Evolutionary conservation across 768 basidiomycete genomes (phyloP), one percentile per base, ranked within the genome.

Genomic region (Pulveroboletus frians): DNA sequence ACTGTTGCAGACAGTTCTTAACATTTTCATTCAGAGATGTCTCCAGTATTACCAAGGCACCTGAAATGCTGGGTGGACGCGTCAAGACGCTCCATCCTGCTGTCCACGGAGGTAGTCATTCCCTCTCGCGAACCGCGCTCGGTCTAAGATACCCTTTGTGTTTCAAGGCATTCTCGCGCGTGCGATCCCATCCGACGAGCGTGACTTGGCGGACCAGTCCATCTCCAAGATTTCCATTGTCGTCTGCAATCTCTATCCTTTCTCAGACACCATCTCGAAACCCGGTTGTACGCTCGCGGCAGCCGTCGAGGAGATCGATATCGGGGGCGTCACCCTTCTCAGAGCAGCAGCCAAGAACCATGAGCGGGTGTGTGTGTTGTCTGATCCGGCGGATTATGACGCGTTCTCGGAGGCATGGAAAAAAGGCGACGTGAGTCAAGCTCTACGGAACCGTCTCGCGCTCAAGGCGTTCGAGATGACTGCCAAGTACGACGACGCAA

Each of bases 311-410:
- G 96, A 99, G 70, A 88, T 99, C 58, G 96, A 99, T 70, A 98
- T 99, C 49, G 96, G 96, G 6, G 96, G 96, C 23, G 96, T 99
- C 40, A 98, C 96, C 6, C 84, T 99, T 9, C 83, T 98, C 41
- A 88, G 96, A 36, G 96, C 95, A 8, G 96, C 95, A 2, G 96
- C 96, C 47, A 99, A 99, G 73, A 99, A 99, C 69, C 96, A 98
- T 72, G 88, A 77, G 43, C 86, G 94, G 38, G 92, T 94, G 26
- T 87, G 85, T 29, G 83, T 97, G 39, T 75, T 95, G 38, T 94
- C 88, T 36, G 90, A 93, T 65, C 92, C 92, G 21, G 69, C 77
- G 9, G 96, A 99, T 66, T 99, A 99, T 67, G 66, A 76, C 39
- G 76, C 79, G 45, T 95, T 98, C 70, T 68, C 98, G 40, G 69